Evolutionary conservation across 108 stramenopile species (phyloP).

Genomic region (Pseudonitzschia pungens): DNA sequence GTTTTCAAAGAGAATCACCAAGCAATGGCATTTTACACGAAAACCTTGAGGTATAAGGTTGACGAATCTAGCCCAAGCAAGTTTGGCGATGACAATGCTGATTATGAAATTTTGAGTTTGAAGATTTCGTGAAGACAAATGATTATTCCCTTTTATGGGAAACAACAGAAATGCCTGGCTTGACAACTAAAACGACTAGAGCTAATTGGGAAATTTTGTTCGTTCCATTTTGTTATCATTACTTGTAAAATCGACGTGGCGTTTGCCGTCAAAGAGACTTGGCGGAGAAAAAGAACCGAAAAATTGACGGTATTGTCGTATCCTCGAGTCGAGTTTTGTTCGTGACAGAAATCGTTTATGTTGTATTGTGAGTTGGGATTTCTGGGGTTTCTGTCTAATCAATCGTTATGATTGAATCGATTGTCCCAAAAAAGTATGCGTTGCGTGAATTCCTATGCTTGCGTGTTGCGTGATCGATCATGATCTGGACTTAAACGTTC

Average conservation of each 20-base stretch:
- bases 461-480: background rate
- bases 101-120: slow-evolving; percentile 76
- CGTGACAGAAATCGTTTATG: background rate
- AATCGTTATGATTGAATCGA: background rate
- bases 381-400: background rate
- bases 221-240: background rate
- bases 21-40: slow-evolving; percentile 71
- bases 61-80: slow-evolving; percentile 73
- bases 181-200: background rate
- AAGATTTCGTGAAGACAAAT: background rate
- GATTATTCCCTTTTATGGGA: too few species aligned
- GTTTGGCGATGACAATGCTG: slow-evolving; percentile 43
- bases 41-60: slow-evolving; percentile 52
- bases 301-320: background rate
- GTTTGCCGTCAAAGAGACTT: background rate
- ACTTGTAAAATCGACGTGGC: background rate
- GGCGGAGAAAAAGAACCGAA: background rate
- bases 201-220: background rate
- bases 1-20: slow-evolving; percentile 61
- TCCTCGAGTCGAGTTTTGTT: background rate
- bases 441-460: background rate
- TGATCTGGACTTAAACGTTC: slow-evolving; percentile 3
- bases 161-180: too few species aligned
- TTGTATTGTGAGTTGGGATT: slow-evolving; percentile 8
- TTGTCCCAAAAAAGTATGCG: background rate